phyloP scores from a whole-genome alignment of 2,329 filamentous ascomycete species.

The Apiospora kogelbergensis region DNA sequence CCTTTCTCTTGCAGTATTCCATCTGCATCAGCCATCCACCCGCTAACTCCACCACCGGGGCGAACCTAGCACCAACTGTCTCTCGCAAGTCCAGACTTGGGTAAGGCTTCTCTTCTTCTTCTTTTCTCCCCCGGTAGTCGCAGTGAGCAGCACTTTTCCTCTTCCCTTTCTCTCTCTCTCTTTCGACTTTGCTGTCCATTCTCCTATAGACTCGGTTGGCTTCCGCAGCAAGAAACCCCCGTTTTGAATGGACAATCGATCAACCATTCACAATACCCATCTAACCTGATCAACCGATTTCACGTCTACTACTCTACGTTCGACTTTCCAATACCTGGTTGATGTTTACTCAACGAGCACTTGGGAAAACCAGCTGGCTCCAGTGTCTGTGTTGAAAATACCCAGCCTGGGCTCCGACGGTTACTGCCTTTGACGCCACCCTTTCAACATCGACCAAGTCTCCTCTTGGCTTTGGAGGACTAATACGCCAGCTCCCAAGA shows the following conservation, averaged over 20 bases:
- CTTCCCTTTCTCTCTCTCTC: slow-evolving; percentile 10
- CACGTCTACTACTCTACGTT: neutral
- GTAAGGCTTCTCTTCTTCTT: slow-evolving; percentile 16
- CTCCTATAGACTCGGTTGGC: slow-evolving; percentile 16
- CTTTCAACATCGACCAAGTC: neutral
- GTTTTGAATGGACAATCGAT: slow-evolving; percentile 2
- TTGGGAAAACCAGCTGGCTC: neutral
- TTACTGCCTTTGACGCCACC: neutral
- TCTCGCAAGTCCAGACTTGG: slow-evolving; percentile 14
- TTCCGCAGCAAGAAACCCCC: neutral
- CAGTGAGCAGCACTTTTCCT: neutral
- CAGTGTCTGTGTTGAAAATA: neutral
- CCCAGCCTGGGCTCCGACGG: neutral
- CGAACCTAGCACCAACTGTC: slow-evolving; percentile 11
- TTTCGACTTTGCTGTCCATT: slow-evolving; percentile 2
- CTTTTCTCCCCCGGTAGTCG: neutral
- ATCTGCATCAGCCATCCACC: neutral
- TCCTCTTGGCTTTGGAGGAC: neutral
- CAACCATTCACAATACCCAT: neutral
- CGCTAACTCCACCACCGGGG: slow-evolving; percentile 13
- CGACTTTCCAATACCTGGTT: neutral
- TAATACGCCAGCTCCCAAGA: neutral
- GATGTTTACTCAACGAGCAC: neutral
- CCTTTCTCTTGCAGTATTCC: slow-evolving; percentile 4
- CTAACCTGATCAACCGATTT: neutral